Percentiles rank a stretch among this genome's conserved stretches.
Conservation (phyloP, 2,329 filamentous ascomycete genomes). For the Pezicula neosporulosa region DNA sequence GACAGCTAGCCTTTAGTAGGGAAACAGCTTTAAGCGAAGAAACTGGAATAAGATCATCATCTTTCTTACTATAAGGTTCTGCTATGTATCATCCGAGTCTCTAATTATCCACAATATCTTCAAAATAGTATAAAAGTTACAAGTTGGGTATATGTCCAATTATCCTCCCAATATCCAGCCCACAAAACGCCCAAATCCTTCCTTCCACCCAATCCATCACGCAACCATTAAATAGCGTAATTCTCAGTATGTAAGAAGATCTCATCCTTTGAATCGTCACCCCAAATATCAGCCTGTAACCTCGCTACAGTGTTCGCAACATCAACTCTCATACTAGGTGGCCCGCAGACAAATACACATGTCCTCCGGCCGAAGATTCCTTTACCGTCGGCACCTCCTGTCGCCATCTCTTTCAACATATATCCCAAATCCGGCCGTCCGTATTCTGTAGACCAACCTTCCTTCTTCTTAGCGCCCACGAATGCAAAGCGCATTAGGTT, state of each 20-base stretch:
- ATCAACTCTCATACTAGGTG: constrained; percentile 80
- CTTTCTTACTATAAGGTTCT: no score
- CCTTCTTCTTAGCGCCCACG: constrained; percentile 64
- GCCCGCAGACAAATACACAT: constrained; percentile 91
- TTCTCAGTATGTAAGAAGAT: constrained; percentile 95
- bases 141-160: background rate
- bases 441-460: constrained; percentile 91
- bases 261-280: constrained; percentile 75
- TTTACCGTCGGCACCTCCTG: constrained; percentile 61
- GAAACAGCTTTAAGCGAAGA: no score
- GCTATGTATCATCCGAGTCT: no score
- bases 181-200: background rate
- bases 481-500: constrained; percentile 89
- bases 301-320: constrained; percentile 82
- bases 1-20: no score
- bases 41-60: no score
- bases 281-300: constrained; percentile 81
- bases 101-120: no score
- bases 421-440: constrained; percentile 84
- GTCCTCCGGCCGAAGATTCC: constrained; percentile 75
- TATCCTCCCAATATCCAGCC: no score
- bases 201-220: background rate
- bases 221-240: constrained; percentile 67
- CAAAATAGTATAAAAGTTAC: background rate
- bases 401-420: constrained; percentile 80